These are phyloP conservation scores for Bullera alba DNA, from an alignment of 768 basidiomycete species.

Conservation along the genomic window DNA sequence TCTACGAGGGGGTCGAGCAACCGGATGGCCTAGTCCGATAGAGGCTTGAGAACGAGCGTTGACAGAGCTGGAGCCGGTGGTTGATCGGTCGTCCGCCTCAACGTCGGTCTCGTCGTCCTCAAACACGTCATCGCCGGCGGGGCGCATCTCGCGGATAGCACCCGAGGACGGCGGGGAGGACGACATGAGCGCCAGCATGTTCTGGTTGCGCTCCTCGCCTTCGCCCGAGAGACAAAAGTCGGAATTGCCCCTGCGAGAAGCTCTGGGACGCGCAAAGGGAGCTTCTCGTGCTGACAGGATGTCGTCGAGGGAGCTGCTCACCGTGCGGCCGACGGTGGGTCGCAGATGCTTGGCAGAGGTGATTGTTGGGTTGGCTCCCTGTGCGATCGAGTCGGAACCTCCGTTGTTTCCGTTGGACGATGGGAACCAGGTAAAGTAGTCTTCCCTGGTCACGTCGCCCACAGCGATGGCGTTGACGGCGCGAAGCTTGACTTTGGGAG, in stretches of 20 bases:
- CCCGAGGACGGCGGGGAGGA: not conserved
- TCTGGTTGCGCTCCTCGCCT: not conserved
- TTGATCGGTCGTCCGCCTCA: too few relatives aligned
- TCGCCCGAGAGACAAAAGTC: not conserved
- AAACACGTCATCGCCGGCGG: too few relatives aligned
- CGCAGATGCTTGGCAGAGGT: not conserved
- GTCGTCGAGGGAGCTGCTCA: constrained; percentile 15
- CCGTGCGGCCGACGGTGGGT: not conserved
- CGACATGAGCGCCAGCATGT: not conserved
- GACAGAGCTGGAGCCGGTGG: too few relatives aligned
- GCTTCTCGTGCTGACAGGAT: constrained; percentile 14
- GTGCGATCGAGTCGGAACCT: constrained; percentile 1
- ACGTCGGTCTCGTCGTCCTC: not conserved
- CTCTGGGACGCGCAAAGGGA: constrained; percentile 3
- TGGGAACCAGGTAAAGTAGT: constrained; percentile 17
- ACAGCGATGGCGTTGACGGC: constrained; percentile 12
- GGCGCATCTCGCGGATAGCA: too few relatives aligned
- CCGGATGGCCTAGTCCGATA: too few relatives aligned
- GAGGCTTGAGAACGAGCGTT: too few relatives aligned
- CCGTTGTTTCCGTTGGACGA: not conserved
- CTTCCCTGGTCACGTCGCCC: constrained; percentile 20
- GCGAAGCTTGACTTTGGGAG: constrained; percentile 9
- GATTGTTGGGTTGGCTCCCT: not conserved
- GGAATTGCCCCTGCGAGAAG: not conserved
- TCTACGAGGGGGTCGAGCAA: too few relatives aligned